Conservation (phyloP, 1,139 yeast genomes). For the Trichomonascaceae sp. region DNA sequence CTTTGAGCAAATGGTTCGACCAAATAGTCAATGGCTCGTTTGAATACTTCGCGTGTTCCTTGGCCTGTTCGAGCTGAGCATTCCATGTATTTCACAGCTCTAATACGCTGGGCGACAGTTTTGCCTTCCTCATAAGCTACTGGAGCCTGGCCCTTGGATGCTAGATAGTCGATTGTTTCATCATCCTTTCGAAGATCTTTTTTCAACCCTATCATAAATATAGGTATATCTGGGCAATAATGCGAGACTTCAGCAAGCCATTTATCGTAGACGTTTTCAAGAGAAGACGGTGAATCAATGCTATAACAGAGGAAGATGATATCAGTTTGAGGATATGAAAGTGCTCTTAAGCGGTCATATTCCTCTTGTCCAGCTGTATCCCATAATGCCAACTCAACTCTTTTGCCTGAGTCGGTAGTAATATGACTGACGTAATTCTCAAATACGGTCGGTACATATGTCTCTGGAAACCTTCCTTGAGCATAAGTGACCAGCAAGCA, state of each 20-base stretch:
- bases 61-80: constrained; percentile 82
- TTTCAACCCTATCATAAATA: constrained; percentile 93
- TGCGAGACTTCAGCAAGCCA: constrained; percentile 99
- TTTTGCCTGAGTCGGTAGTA: constrained; percentile 46
- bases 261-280: constrained; percentile 94
- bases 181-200: constrained; percentile 91
- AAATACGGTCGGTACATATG: constrained; percentile 85
- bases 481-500: constrained; percentile 78
- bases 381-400: constrained; percentile 75
- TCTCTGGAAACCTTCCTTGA: constrained; percentile 65
- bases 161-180: constrained; percentile 78
- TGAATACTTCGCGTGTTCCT: constrained; percentile 63
- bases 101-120: constrained; percentile 82
- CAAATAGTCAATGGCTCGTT: constrained; percentile 31
- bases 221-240: constrained; percentile 97
- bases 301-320: constrained; percentile 92
- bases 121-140: constrained; percentile 85
- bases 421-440: constrained; percentile 75
- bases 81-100: constrained; percentile 94
- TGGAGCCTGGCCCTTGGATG: constrained; percentile 83
- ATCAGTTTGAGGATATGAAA: constrained; percentile 94
- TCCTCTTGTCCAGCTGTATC: constrained; percentile 99
- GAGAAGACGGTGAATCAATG: constrained; percentile 94
- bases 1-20: constrained; percentile 11
- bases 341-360: constrained; percentile 93